Evolutionary conservation across 2,329 filamentous ascomycete species (phyloP).

Genomic region (Leptographium galeiforme): DNA sequence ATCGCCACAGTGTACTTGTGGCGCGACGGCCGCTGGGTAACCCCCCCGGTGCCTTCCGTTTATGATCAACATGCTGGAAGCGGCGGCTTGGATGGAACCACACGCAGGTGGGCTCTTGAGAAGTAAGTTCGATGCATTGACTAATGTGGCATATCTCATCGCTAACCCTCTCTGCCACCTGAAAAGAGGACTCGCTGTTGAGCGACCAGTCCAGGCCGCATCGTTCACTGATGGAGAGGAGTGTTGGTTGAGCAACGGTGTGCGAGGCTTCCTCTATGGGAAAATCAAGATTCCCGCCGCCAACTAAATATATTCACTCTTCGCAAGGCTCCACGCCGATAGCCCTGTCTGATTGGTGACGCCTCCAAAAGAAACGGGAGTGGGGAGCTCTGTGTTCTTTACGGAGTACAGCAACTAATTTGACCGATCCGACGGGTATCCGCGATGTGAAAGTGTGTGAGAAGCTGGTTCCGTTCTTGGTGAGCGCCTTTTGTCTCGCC

Average conservation of each 20-base stretch:
- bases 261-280: slow-evolving; percentile 59
- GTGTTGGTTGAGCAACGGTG: slow-evolving; percentile 82
- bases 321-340: no score
- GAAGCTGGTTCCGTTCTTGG: no score
- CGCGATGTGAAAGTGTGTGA: no score
- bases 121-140: slow-evolving; percentile 26
- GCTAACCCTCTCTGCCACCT: not conserved
- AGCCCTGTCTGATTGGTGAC: no score
- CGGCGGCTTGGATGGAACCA: slow-evolving; percentile 74
- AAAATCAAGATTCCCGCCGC: slow-evolving; percentile 14
- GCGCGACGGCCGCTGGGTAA: slow-evolving; percentile 62
- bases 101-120: slow-evolving; percentile 69
- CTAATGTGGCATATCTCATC: not conserved
- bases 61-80: slow-evolving; percentile 31
- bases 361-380: no score
- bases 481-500: no score
- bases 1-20: slow-evolving; percentile 74
- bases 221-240: slow-evolving; percentile 59
- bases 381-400: no score
- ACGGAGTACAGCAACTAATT: no score
- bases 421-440: no score
- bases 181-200: slow-evolving; percentile 44
- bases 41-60: slow-evolving; percentile 47
- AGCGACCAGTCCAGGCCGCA: slow-evolving; percentile 45
- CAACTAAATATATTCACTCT: not conserved